Percentiles rank a stretch among this genome's conserved stretches.
Conservation (phyloP, 352 stramenopile genomes). For the Lagenidium giganteum region DNA sequence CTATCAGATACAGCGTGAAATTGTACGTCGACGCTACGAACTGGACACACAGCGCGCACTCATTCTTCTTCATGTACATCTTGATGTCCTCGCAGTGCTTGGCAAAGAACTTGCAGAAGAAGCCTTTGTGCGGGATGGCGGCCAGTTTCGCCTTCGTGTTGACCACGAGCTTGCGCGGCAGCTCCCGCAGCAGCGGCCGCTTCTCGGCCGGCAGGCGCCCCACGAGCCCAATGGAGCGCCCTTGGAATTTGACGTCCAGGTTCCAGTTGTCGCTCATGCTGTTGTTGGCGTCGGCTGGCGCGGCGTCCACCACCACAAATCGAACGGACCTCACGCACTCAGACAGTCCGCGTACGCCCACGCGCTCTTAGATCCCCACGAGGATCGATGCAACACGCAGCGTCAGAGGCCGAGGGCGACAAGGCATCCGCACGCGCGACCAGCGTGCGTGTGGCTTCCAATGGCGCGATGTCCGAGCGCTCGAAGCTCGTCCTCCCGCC, state of each 20-base stretch:
- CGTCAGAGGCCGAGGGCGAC: no score
- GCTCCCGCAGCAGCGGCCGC: slow-evolving; percentile 49
- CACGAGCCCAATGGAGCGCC: slow-evolving; percentile 44
- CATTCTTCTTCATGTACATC: slow-evolving; percentile 75
- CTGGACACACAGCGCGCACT: slow-evolving; percentile 61
- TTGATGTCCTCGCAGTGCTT: slow-evolving; percentile 72
- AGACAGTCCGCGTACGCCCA: no score
- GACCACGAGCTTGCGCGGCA: slow-evolving; percentile 47
- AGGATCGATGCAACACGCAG: no score
- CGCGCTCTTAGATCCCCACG: no score
- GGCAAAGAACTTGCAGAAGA: slow-evolving; percentile 79
- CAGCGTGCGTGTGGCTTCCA: no score
- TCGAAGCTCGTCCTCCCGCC: no score
- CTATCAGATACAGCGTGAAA: slow-evolving; percentile 67
- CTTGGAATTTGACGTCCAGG: slow-evolving; percentile 69
- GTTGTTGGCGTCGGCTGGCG: slow-evolving; percentile 21
- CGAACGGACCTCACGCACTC: no score
- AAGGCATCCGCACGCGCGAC: no score
- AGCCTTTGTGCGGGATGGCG: slow-evolving; percentile 59
- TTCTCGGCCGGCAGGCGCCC: slow-evolving; percentile 66
- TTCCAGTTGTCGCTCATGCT: slow-evolving; percentile 57
- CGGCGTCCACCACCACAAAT: no score
- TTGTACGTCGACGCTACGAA: slow-evolving; percentile 61
- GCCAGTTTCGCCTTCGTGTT: slow-evolving; percentile 57
- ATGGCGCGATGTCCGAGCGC: no score